Evolutionary conservation across 2,329 filamentous ascomycete species (phyloP), one percentile per base, ranked within the genome.

Genomic region (Aspergillus pseudonomiae): DNA sequence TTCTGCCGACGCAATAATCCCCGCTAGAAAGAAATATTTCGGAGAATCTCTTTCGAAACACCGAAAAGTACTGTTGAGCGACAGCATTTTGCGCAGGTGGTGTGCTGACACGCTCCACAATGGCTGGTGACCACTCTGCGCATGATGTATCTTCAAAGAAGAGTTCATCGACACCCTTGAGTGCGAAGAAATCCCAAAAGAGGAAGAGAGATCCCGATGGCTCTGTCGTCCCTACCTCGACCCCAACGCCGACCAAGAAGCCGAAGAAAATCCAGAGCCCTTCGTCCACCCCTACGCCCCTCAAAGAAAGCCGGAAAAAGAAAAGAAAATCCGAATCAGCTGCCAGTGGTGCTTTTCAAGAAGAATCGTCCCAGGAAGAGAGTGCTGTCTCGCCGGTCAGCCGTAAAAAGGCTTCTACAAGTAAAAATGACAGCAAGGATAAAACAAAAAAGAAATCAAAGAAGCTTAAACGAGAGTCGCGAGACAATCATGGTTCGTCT

Each of bases 51-150:
- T 65, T 34, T 69, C 71, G 63, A 63, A 59, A 67, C 63, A 64
- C 57, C 63, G 65, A 67, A n/a, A 62, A 63, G 39, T 45, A 57
- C 68, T 57, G 30, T 55, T n/a, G 30, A 28, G 62, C 63, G 66
- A 63, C 57, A 61, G 43, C 28, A 39, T 34, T 50, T 28, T 61
- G 48, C 61, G 36, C 60, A 54, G 26, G 46, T 30, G 62, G 53
- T 67, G 68, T 59, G 60, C 60, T 62, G n/a, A 50, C 59, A 61
- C 60, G 6, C 32, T 54, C 50, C 50, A 74, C 60, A 62, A 85
- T 85, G 82, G 76, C 81, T 63, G 79, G 76, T 59, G 77, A 78
- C 55, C 77, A 84, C 41, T 82, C 84, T 67, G 75, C 79, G 34
- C 78, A 81, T 59, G 82, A 83, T 68, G 80, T 80, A 48, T 81